Evolutionary conservation across 2,329 filamentous ascomycete genomes (phyloP), one percentile per base, ranked within the genome.

Genomic region (Cadophora sp.): DNA sequence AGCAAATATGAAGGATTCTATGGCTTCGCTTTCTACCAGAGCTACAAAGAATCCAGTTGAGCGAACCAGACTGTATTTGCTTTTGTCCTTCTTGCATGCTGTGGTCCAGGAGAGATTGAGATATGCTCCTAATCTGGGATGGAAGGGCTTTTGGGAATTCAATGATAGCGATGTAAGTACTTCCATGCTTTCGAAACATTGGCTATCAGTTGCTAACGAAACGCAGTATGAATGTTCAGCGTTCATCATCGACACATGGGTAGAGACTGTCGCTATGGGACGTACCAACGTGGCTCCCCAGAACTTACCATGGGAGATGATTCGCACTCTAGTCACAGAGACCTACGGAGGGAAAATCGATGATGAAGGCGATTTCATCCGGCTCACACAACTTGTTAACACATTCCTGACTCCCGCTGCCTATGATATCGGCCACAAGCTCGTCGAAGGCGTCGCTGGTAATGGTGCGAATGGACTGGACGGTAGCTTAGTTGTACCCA

Each of bases 111-210:
- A 99, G 80, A 87, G 97, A 74, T 84, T 99, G 71, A 91, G 96
- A 71, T 99, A 99, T 79, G 94, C 95, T 27, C 97, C 96, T 0
- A 95, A 87, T 67, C 84, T 99, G 65, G 96, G 96, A 69, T 99
- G 96, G 96, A 97, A 97, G 83, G 93, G 94, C 64, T 97, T 97
- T 86, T 99, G 97, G 96, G 97, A 99, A 81, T 99, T 99, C 81
- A 99, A 99, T 79, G 97, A 99, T 80, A 97, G 94, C 75, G 96
- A 99, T 81, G 93, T 97, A 88, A 92, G 92, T 90, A 22, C 19
- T 34, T 6, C n/a, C 9, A 37, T 26, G 22, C 34, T n/a, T 64
- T 6, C 26, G 4, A 51, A 9, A 22, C 92, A 73, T 94, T 97
- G 50, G 12, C 55, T 37, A 16, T n/a, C 31, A 58, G 5, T 50